phyloP scores from a whole-genome alignment of 495 filamentous ascomycete species.

The Poronia punctata region DNA sequence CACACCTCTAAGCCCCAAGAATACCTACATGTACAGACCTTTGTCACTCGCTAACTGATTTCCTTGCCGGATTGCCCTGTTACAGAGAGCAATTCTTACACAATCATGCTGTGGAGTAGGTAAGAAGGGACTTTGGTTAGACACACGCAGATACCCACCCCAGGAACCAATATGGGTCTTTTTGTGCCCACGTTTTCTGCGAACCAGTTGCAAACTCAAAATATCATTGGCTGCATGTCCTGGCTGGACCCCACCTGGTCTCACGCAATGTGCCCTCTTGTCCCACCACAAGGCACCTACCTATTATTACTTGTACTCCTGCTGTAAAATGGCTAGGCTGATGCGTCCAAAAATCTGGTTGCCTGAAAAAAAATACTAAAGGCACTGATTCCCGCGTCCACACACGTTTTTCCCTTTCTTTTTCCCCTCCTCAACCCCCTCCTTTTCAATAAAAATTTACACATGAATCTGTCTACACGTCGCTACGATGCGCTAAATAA shows the following conservation, averaged over 20 bases:
- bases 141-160: constrained; percentile 13
- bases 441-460: constrained; percentile 10
- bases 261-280: neutral
- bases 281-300: too few species aligned
- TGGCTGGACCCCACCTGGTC: constrained; percentile 9
- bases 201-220: too few species aligned
- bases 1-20: constrained; percentile 15
- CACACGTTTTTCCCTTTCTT: constrained; percentile 10
- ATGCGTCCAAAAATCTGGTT: constrained; percentile 17
- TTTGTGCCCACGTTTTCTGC: too few species aligned
- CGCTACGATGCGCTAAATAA: constrained; percentile 34
- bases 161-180: too few species aligned
- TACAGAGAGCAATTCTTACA: neutral
- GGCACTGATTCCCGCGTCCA: constrained; percentile 15
- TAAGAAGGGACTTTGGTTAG: constrained; percentile 15
- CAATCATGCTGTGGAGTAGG: constrained; percentile 25
- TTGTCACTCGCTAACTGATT: constrained; percentile 20
- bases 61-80: constrained; percentile 12
- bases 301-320: neutral
- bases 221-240: too few species aligned
- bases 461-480: constrained; percentile 8
- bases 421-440: constrained; percentile 10
- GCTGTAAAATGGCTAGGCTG: neutral
- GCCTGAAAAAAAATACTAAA: constrained; percentile 31
- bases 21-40: constrained; percentile 1